Percentiles rank a stretch among this genome's conserved stretches.
Conservation (phyloP, 148 eudicot genomes). For the Nyssa sinensis region DNA sequence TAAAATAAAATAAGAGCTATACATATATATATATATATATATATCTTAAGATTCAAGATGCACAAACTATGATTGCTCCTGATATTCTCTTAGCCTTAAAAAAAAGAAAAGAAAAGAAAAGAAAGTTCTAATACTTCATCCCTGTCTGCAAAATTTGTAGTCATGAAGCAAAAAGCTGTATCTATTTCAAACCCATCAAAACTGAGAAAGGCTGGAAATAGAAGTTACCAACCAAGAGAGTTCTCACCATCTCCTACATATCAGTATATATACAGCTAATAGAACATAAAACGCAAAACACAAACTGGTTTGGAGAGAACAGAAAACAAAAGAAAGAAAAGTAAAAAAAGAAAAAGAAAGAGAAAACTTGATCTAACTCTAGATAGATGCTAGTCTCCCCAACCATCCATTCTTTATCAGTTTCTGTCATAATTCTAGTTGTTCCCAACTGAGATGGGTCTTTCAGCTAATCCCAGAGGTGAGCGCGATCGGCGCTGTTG, state of each 20-base stretch:
- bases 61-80: too few relatives aligned
- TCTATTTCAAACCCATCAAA: too few relatives aligned
- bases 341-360: not conserved
- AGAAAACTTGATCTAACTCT: not conserved
- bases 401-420: too few relatives aligned
- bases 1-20: too few relatives aligned
- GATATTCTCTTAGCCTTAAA: too few relatives aligned
- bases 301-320: not conserved
- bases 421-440: constrained; percentile 3
- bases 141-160: not conserved
- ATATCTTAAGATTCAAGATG: too few relatives aligned
- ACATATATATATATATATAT: too few relatives aligned
- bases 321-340: not conserved
- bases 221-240: not conserved
- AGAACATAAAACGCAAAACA: not conserved
- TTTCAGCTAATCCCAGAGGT: constrained; percentile 42
- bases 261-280: constrained; percentile 1
- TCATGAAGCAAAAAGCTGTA: not conserved
- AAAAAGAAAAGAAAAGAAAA: too few relatives aligned
- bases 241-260: not conserved
- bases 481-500: constrained; percentile 41
- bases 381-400: not conserved
- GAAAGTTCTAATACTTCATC: not conserved
- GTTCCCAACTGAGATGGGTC: constrained; percentile 43
- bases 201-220: not conserved